Percentiles rank a stretch among this genome's conserved stretches.
Evolutionary conservation across 129 eudicot species (phyloP).

Genomic region (Ambrosia trifida): DNA sequence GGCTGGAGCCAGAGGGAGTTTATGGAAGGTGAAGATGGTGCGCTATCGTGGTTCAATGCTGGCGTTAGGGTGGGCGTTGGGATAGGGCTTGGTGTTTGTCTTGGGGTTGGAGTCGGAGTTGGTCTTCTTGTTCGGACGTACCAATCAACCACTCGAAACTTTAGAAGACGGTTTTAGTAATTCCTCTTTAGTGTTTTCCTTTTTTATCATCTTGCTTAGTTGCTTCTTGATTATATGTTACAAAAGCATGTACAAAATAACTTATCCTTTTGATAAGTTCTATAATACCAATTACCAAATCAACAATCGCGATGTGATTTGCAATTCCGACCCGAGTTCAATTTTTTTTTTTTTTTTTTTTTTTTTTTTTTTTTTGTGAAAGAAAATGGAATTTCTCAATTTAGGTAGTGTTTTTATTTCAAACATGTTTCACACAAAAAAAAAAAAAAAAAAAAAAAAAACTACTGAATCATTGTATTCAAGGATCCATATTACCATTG

Average conservation of each 20-base stretch:
- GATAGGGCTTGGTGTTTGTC: constrained; percentile 84
- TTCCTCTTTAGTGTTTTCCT: constrained; percentile 14
- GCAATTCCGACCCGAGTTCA: neutral
- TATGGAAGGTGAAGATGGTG: constrained; percentile 83
- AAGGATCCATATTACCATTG: neutral
- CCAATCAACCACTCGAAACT: constrained; percentile 63
- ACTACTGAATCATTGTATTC: neutral
- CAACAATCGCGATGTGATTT: constrained; percentile 12
- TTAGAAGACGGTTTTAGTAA: constrained; percentile 64
- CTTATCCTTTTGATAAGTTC: constrained; percentile 16
- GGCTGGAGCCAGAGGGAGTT: constrained; percentile 70
- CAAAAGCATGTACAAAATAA: constrained; percentile 20
- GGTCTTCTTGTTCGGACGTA: constrained; percentile 80
- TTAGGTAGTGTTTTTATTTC: neutral
- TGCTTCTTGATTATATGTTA: constrained; percentile 9
- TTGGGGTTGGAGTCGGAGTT: constrained; percentile 82
- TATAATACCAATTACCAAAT: constrained; percentile 19
- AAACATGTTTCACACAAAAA: no score
- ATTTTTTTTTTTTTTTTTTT: neutral
- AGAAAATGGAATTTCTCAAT: neutral
- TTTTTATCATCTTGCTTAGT: constrained; percentile 12
- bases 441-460: no score
- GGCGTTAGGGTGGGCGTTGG: constrained; percentile 95
- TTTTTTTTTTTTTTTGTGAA: neutral
- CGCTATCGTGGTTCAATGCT: constrained; percentile 84